phyloP scores from a whole-genome alignment of 2,329 filamentous ascomycete genomes.

The Colletotrichum navitas region DNA sequence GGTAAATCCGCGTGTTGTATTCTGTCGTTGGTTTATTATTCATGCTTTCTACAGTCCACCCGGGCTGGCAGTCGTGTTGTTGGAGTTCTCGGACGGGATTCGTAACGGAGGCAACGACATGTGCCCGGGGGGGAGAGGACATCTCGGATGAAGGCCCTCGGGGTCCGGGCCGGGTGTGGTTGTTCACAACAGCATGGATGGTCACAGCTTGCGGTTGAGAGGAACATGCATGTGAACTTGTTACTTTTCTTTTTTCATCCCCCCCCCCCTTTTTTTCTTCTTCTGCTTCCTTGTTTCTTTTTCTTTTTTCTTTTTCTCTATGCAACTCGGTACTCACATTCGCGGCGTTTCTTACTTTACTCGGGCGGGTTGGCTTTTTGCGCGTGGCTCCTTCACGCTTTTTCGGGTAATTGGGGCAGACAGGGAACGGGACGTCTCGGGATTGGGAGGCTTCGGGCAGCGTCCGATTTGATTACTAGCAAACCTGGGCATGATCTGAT shows the following conservation, averaged over 20 bases:
- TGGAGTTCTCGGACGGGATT: conserved; percentile 32
- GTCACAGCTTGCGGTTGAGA: neutral
- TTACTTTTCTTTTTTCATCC: neutral
- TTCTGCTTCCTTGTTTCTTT: too few relatives aligned
- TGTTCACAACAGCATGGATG: neutral
- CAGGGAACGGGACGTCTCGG: conserved; percentile 17
- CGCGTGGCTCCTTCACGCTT: neutral
- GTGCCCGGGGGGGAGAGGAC: conserved; percentile 1
- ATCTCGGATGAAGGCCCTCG: neutral
- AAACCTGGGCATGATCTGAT: conserved; percentile 12
- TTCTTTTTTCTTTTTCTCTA: neutral
- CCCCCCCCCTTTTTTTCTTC: too few relatives aligned
- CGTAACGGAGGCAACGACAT: conserved; percentile 24
- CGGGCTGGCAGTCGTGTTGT: conserved; percentile 5
- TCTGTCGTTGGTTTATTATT: conserved; percentile 15
- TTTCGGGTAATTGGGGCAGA: conserved; percentile 12
- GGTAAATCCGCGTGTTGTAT: conserved; percentile 40
- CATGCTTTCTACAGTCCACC: neutral
- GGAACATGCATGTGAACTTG: too few relatives aligned
- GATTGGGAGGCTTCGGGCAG: conserved; percentile 38
- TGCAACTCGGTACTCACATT: neutral
- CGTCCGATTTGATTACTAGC: conserved; percentile 38
- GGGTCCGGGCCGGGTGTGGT: neutral
- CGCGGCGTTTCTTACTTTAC: conserved; percentile 24
- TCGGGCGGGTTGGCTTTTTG: conserved; percentile 17